phyloP scores from a whole-genome alignment of 2,329 filamentous ascomycete genomes.

The Seiridium cupressi region DNA sequence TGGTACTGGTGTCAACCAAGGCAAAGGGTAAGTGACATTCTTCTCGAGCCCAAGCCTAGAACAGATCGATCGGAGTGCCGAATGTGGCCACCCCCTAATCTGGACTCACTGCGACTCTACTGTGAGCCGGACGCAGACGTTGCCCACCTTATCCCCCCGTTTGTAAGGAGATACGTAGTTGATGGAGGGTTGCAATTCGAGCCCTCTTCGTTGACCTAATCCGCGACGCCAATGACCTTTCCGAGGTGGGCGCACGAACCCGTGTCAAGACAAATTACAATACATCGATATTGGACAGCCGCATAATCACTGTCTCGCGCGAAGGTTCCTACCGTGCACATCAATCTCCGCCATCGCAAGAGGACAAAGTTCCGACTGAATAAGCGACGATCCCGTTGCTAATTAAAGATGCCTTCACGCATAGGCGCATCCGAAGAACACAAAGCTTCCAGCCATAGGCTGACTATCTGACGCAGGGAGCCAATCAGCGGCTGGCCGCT shows the following conservation, averaged over 20 bases:
- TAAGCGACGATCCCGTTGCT: conserved; percentile 13
- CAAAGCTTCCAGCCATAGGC: conserved; percentile 12
- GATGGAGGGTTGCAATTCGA: not conserved
- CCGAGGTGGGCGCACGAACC: not conserved
- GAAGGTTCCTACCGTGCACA: not conserved
- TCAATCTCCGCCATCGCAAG: not conserved
- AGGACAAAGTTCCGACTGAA: conserved; percentile 9
- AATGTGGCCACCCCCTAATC: not conserved
- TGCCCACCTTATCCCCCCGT: not conserved
- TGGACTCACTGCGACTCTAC: not conserved
- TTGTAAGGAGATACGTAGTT: not conserved
- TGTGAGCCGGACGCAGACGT: not conserved
- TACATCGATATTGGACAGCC: not conserved
- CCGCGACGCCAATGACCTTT: not conserved
- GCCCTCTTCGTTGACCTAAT: not conserved
- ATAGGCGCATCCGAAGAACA: conserved; percentile 15
- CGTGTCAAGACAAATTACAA: not conserved
- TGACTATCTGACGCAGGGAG: conserved; percentile 10
- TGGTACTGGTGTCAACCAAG: not conserved
- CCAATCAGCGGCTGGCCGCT: conserved; percentile 22
- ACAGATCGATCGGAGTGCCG: not conserved
- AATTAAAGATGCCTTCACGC: conserved; percentile 21
- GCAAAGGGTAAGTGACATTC: not conserved
- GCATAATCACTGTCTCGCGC: not conserved
- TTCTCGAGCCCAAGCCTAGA: not conserved